Evolutionary conservation across 768 basidiomycete species (phyloP), one percentile per base, ranked within the genome.

Genomic region (Kwoniella sp.): DNA sequence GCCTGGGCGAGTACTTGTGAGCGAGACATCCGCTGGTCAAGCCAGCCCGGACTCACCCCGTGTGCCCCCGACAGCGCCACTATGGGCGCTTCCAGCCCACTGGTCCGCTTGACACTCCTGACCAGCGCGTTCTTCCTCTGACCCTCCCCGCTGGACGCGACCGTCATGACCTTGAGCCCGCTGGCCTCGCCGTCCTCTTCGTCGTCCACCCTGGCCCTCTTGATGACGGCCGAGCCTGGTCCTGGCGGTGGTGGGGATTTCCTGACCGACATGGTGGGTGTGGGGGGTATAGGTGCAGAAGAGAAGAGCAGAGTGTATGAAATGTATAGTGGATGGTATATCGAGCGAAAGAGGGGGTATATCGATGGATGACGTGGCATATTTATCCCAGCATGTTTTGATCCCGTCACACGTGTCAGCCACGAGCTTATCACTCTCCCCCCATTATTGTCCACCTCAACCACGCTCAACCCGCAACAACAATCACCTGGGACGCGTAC

Each of bases 21-120:
- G 15, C 15, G 15, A 15, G 31, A 32, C 9, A 15, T 8, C 31
- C 31, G 31, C 8, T 38, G 37, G 23, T 38, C 37, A 38, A n/a
- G 37, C 34, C 19, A 36, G 15, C 14, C 34, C 34, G 5, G 6
- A 78, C 86, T 65, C 75, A 92, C 88, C 42, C 83, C 80, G 76
- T 95, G 90, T 4, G 90, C 85, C 2, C 93, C 88, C 14, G 83
- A 80, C 57, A 99, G 78, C 64, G 87, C 87, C 67, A 98, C 83
- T 67, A 99, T 98, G 25, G 95, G 95, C 36, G 91, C 90, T 63
- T 89, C 86, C 33, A 98, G 80, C 61, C 81, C 85, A 75, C 88
- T 90, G n/a, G 95, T 99, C 39, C 95, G 80, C 72, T 88, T 87
- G 23, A 98, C 82, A 20, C 82, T 86, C 58, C 91, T 80, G 56